Conservation (phyloP, 352 stramenopile species). For the Phytophthora melonis region DNA sequence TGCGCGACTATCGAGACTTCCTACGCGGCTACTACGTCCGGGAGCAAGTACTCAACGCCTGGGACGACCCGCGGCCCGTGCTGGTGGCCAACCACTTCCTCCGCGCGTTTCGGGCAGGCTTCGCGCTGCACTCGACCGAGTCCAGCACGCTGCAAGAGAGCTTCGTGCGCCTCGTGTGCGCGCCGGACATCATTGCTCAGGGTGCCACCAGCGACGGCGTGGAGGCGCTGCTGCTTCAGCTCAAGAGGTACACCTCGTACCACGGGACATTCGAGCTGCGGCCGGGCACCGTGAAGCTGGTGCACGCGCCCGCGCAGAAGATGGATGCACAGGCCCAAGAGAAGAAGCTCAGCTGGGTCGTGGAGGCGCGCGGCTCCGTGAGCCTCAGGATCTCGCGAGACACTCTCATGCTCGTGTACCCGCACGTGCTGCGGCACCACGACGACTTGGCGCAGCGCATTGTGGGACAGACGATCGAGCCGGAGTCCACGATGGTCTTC, state of each 20-base stretch:
- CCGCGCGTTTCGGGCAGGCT: constrained; percentile 59
- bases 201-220: constrained; percentile 43
- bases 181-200: constrained; percentile 41
- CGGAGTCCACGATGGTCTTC: constrained; percentile 55
- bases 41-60: not conserved
- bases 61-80: constrained; percentile 32
- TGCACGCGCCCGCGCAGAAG: constrained; percentile 36
- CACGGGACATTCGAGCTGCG: constrained; percentile 62
- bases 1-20: constrained; percentile 65
- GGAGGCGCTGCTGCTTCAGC: constrained; percentile 61
- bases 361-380: constrained; percentile 48
- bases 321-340: constrained; percentile 14
- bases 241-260: constrained; percentile 81
- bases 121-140: constrained; percentile 73
- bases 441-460: constrained; percentile 60
- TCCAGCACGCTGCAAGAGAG: constrained; percentile 62
- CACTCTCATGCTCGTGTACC: constrained; percentile 76
- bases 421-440: constrained; percentile 62
- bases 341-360: constrained; percentile 39
- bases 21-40: constrained; percentile 35
- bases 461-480: constrained; percentile 69
- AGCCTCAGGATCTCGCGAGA: constrained; percentile 71
- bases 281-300: constrained; percentile 21
- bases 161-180: constrained; percentile 63
- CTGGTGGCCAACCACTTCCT: constrained; percentile 66